phyloP scores from a whole-genome alignment of 129 eudicot species.

The Flaveria robusta region DNA sequence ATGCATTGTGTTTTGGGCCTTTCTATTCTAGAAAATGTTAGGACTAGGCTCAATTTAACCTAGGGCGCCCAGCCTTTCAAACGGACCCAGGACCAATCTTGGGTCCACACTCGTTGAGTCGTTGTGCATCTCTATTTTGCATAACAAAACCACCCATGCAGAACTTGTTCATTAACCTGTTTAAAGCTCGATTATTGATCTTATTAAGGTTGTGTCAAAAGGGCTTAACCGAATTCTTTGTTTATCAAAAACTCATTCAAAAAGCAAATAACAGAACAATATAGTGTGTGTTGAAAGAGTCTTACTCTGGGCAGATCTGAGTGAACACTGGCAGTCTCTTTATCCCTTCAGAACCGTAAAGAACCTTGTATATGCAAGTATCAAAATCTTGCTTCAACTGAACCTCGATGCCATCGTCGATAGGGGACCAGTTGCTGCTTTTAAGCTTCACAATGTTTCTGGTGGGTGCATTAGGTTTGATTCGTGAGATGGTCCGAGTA shows the following conservation, averaged over 20 bases:
- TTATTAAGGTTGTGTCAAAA: constrained; percentile 3
- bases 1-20: not conserved
- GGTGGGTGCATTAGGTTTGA: constrained; percentile 24
- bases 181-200: not conserved
- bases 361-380: constrained; percentile 25
- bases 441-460: constrained; percentile 29
- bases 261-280: constrained; percentile 31
- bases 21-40: not conserved
- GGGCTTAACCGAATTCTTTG: constrained; percentile 9
- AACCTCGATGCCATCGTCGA: constrained; percentile 35
- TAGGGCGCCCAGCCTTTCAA: not conserved
- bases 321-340: constrained; percentile 38
- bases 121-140: not conserved
- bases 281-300: not conserved
- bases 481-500: constrained; percentile 17
- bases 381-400: constrained; percentile 31
- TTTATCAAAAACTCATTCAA: constrained; percentile 25
- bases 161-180: not conserved
- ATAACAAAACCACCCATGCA: constrained; percentile 1
- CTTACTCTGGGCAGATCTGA: constrained; percentile 35
- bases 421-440: constrained; percentile 37
- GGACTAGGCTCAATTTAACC: not conserved
- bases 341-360: constrained; percentile 24
- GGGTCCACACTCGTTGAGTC: not conserved
- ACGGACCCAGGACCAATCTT: not conserved